Conservation (phyloP, 495 filamentous ascomycete species). For the Xylaria telfairii region DNA sequence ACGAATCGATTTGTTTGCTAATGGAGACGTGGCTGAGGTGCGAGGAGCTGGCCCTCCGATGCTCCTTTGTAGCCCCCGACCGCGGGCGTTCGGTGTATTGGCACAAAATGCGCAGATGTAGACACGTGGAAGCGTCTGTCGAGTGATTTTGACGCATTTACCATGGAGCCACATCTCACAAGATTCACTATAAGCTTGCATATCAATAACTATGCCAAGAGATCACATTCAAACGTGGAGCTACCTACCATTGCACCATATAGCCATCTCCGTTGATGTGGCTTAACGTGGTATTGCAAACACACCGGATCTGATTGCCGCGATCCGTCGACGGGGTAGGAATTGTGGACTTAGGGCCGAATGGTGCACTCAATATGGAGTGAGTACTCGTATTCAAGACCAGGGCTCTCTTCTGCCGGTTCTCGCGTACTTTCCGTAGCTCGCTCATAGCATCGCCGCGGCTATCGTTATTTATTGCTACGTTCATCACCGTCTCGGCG, state of each 20-base stretch:
- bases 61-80: constrained; percentile 58
- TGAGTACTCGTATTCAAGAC: constrained; percentile 40
- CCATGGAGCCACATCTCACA: constrained; percentile 88
- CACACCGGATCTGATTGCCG: constrained; percentile 69
- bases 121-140: constrained; percentile 68
- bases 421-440: constrained; percentile 74
- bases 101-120: constrained; percentile 85
- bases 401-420: constrained; percentile 55
- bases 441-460: constrained; percentile 63
- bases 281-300: constrained; percentile 63
- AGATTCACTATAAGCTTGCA: constrained; percentile 67
- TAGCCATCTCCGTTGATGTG: constrained; percentile 65
- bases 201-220: constrained; percentile 2
- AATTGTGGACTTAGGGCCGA: constrained; percentile 41
- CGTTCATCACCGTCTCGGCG: constrained; percentile 61
- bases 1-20: constrained; percentile 72
- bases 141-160: constrained; percentile 74
- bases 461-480: constrained; percentile 40
- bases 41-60: constrained; percentile 36
- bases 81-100: constrained; percentile 70
- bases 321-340: constrained; percentile 69
- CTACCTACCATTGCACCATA: constrained; percentile 80
- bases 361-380: constrained; percentile 28
- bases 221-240: constrained; percentile 10
- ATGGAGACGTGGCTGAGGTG: constrained; percentile 59